A percentile compares a stretch with the other conserved stretches of the same genome.
These are phyloP conservation scores for Metschnikowia vanudenii DNA, from an alignment of 805 yeast species.

Conservation along the genomic window DNA sequence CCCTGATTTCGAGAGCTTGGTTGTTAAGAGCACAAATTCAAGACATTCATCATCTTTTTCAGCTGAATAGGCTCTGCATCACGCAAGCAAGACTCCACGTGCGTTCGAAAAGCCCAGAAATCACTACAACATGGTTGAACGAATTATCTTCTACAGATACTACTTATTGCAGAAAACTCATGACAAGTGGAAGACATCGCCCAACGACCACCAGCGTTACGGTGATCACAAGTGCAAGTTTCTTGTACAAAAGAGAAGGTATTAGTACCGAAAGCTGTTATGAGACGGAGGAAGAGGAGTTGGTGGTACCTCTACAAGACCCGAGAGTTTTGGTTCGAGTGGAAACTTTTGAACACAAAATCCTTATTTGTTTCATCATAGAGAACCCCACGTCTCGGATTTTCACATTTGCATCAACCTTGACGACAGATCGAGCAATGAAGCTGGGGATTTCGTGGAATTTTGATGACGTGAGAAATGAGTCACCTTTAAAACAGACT, in stretches of 20 bases:
- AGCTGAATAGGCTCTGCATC: slow-evolving; percentile 18
- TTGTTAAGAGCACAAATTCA: slow-evolving; percentile 20
- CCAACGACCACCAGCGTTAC: slow-evolving; percentile 37
- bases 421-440: slow-evolving; percentile 14
- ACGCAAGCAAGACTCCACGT: slow-evolving; percentile 20
- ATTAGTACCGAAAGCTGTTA: slow-evolving; percentile 27
- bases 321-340: slow-evolving; percentile 61
- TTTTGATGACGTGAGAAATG: slow-evolving; percentile 12
- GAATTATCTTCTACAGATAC: neutral
- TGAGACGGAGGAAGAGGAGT: slow-evolving; percentile 44
- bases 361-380: slow-evolving; percentile 47
- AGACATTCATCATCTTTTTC: slow-evolving; percentile 5
- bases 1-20: slow-evolving; percentile 34
- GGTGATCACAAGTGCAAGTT: slow-evolving; percentile 16
- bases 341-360: slow-evolving; percentile 9
- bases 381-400: slow-evolving; percentile 77
- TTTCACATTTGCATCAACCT: slow-evolving; percentile 54
- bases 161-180: slow-evolving; percentile 23
- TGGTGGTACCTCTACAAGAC: slow-evolving; percentile 61
- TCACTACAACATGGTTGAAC: slow-evolving; percentile 21
- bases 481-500: slow-evolving; percentile 31
- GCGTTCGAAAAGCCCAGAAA: slow-evolving; percentile 28
- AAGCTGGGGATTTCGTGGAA: slow-evolving; percentile 15
- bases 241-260: slow-evolving; percentile 10
- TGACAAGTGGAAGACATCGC: slow-evolving; percentile 39